Conservation (phyloP, 1,139 yeast genomes). For the Saccharomyces hybrid region DNA sequence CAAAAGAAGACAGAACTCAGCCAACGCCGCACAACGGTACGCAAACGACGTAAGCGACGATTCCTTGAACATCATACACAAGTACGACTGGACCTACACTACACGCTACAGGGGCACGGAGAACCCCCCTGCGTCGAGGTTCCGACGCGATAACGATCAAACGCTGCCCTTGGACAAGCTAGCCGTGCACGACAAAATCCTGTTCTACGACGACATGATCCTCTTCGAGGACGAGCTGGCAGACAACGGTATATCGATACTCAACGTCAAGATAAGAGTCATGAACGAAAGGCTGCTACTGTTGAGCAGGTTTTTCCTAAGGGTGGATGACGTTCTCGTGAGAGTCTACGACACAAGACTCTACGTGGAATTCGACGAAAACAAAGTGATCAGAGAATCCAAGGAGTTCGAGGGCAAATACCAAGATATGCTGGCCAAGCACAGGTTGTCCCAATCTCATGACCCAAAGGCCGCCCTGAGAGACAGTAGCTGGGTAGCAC, state of each 20-base stretch:
- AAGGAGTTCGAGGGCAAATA: constrained; percentile 67
- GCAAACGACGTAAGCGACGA: constrained; percentile 34
- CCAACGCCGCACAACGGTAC: too few species aligned
- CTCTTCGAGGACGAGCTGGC: constrained; percentile 93
- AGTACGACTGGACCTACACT: constrained; percentile 96
- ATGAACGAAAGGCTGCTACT: constrained; percentile 77
- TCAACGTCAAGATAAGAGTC: constrained; percentile 75
- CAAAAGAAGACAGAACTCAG: too few species aligned
- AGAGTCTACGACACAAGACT: constrained; percentile 79
- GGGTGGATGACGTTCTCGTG: constrained; percentile 85
- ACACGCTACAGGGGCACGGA: constrained; percentile 66
- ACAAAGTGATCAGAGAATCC: constrained; percentile 65
- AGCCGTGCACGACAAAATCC: constrained; percentile 71
- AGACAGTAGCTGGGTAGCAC: too few species aligned
- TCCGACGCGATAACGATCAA: constrained; percentile 26
- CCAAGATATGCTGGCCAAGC: constrained; percentile 43
- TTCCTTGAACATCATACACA: constrained; percentile 54
- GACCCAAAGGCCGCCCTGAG: constrained; percentile 75
- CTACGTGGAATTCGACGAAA: constrained; percentile 67
- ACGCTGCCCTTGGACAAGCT: constrained; percentile 64
- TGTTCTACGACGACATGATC: constrained; percentile 82
- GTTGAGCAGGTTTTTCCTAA: constrained; percentile 67
- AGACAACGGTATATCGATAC: constrained; percentile 83
- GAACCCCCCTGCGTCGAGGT: constrained; percentile 4
- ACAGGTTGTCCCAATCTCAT: constrained; percentile 33